These are phyloP conservation scores for Ascochyta rabiei DNA, from an alignment of 2,329 filamentous ascomycete species.

Conservation along the genomic window DNA sequence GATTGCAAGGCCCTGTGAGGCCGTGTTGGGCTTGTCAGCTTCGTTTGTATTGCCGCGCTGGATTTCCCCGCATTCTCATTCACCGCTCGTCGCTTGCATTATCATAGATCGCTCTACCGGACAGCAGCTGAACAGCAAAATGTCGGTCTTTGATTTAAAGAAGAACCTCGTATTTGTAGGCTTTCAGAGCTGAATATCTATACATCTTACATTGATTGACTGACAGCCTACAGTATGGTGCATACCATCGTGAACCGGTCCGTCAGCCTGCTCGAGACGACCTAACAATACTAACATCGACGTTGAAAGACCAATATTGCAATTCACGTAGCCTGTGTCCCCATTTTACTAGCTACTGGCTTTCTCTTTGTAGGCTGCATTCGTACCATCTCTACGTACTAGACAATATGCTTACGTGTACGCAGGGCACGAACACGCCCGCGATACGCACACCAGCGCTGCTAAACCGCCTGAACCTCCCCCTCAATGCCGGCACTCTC, in stretches of 20 bases:
- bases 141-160: constrained; percentile 41
- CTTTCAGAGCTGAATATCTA: too few species aligned
- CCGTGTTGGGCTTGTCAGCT: background rate
- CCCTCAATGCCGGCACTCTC: constrained; percentile 55
- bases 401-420: background rate
- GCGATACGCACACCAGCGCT: constrained; percentile 49
- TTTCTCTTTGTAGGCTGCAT: constrained; percentile 69
- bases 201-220: background rate
- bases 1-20: background rate
- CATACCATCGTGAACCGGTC: constrained; percentile 77
- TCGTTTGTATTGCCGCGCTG: background rate
- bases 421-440: constrained; percentile 62
- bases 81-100: background rate
- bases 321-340: constrained; percentile 82
- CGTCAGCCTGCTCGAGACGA: constrained; percentile 3
- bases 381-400: background rate
- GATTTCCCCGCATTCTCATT: background rate
- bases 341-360: constrained; percentile 71
- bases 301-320: constrained; percentile 67
- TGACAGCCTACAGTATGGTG: constrained; percentile 68
- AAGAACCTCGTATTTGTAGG: constrained; percentile 44
- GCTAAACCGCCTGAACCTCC: constrained; percentile 44
- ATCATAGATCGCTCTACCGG: background rate
- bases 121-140: constrained; percentile 18
- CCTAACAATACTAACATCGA: constrained; percentile 1